These are phyloP conservation scores for Clitopilus passeckerianus DNA, from an alignment of 768 basidiomycete genomes.

Conservation along the genomic window DNA sequence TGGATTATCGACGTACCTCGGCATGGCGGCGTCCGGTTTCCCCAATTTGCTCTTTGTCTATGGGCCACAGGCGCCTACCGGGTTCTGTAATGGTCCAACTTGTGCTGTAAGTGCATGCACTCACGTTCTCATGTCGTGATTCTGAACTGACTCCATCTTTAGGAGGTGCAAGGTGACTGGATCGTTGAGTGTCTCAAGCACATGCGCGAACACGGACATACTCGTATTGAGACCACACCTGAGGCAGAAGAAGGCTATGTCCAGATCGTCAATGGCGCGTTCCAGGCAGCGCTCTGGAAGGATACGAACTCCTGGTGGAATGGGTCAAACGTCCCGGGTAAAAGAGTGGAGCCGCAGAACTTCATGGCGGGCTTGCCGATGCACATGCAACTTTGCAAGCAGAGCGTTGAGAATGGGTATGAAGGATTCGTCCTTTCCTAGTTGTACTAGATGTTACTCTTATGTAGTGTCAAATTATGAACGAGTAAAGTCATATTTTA, in stretches of 20 bases:
- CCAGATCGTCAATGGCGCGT: conserved; percentile 1
- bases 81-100: conserved; percentile 9
- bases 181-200: conserved; percentile 7
- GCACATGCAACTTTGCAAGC: background rate
- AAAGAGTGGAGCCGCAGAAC: conserved; percentile 9
- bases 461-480: too few species aligned
- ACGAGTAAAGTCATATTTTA: too few species aligned
- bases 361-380: conserved; percentile 8
- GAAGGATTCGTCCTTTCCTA: too few species aligned
- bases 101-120: conserved; percentile 3
- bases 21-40: conserved; percentile 6
- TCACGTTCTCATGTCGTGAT: too few species aligned
- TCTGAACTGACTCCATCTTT: too few species aligned
- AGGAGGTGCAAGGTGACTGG: conserved; percentile 16
- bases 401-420: too few species aligned
- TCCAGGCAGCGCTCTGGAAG: background rate
- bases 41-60: conserved; percentile 14
- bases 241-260: conserved; percentile 10
- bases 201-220: conserved; percentile 4
- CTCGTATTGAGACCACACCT: conserved; percentile 8
- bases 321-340: conserved; percentile 11
- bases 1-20: conserved; percentile 12
- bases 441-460: too few species aligned
- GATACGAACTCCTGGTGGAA: conserved; percentile 10
- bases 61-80: conserved; percentile 12